phyloP scores from a whole-genome alignment of 129 eudicot genomes.

The Daucus carota region DNA sequence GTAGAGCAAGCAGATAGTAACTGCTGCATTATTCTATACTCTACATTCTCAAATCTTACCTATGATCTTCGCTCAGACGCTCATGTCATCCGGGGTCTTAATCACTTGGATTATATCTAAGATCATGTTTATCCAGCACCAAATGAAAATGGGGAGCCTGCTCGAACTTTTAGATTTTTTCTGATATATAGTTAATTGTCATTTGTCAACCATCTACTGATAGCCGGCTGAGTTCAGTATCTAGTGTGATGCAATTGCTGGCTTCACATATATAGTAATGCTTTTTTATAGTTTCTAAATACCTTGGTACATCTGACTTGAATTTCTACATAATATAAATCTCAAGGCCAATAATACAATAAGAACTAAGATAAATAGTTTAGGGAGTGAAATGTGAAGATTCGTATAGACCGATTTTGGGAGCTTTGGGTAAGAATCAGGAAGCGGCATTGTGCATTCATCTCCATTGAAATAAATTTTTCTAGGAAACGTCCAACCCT shows the following conservation, averaged over 20 bases:
- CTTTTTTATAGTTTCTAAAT: neutral
- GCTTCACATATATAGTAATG: neutral
- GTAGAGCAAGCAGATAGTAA: neutral
- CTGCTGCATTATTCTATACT: neutral
- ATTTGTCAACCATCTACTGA: neutral
- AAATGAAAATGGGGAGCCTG: neutral
- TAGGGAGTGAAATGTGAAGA: constrained; percentile 1
- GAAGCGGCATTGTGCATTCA: constrained; percentile 42
- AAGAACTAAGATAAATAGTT: neutral
- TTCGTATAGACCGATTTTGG: constrained; percentile 22
- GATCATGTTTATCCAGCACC: neutral
- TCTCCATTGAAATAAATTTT: constrained; percentile 44
- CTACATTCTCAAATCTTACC: neutral
- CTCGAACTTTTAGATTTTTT: neutral
- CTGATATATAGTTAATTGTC: neutral
- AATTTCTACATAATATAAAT: neutral
- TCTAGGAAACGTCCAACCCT: constrained; percentile 50
- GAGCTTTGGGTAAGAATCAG: constrained; percentile 42
- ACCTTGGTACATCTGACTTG: neutral
- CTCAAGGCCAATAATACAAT: neutral
- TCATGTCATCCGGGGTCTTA: neutral
- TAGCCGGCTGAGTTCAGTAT: neutral
- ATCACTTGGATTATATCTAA: neutral
- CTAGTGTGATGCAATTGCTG: neutral
- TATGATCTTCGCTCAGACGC: neutral